Base-by-base conservation (phyloP, 371 early-diverging fungal species). In the Apophysomyces variabilis region DNA sequence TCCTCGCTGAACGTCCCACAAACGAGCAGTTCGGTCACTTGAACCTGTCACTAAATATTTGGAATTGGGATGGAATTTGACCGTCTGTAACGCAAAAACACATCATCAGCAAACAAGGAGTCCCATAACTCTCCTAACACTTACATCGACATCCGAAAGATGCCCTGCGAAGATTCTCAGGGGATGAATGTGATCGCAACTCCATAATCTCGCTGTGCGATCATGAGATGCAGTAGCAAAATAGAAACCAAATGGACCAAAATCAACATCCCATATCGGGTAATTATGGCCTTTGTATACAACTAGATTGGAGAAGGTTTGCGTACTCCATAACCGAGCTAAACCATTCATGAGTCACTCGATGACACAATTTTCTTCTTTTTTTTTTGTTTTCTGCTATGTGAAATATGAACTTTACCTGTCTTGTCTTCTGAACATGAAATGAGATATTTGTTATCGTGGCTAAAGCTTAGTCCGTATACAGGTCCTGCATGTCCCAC, bases 401-500 rank as follows among this genome's bases (percentile, higher is more conserved):
- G 32, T 26, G 3, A 26, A 26, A 26, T 26, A 26, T 26, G 32
- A 26, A 26, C 32, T 26, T 21, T 85, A 92, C 94, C 92, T 54
- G 99, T 98, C 68, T 91, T 88, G 74, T 99, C 99, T 77, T 96
- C 96, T 3, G 99, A 98, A 61, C 94, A 90, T 4, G 98, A 94
- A 35, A 99, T 74, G 32, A 99, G 80, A 68, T 92, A 97, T 62
- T 90, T 86, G 63, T 92, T 93, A 66, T 97, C 96, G 18, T 84
- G 88, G 79, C 93, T 96, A 68, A 99, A 95, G 64, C 93, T 93
- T 6, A 94, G 64, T 0, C 93, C 96, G 80, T 92, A 99, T 1
- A 99, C 96, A 0, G 99, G 95, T 0, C 99, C 99, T 13, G 96
- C 86, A 76, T 99, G 99, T 5, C 99, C 99, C 21, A 99, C 79